phyloP scores from a whole-genome alignment of 768 basidiomycete species.

The Phylloporus arenicola region DNA sequence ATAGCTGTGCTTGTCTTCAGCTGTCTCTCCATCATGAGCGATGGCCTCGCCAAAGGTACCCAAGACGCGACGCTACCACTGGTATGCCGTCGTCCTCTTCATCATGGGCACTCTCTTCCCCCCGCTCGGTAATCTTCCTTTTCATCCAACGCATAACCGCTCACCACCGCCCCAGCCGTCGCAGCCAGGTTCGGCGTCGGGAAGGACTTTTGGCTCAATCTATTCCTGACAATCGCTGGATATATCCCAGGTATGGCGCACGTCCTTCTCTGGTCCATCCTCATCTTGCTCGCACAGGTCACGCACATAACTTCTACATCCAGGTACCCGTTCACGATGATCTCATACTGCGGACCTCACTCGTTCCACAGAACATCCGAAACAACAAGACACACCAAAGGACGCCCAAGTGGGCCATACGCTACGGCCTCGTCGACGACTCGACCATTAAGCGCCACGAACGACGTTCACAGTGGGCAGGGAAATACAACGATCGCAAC shows the following conservation, averaged over 20 bases:
- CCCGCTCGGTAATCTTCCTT: conserved; percentile 63
- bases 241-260: conserved; percentile 70
- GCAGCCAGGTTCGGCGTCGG: conserved; percentile 92
- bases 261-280: not conserved
- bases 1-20: not conserved
- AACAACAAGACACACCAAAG: conserved; percentile 91
- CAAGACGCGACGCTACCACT: conserved; percentile 60
- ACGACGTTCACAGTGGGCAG: conserved; percentile 82
- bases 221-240: conserved; percentile 82
- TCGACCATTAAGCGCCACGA: conserved; percentile 72
- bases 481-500: conserved; percentile 78
- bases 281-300: conserved; percentile 44
- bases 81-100: conserved; percentile 75
- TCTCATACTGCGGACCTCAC: not conserved
- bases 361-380: conserved; percentile 66
- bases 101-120: conserved; percentile 88
- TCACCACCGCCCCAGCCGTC: conserved; percentile 54
- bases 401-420: conserved; percentile 94
- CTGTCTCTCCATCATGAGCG: not conserved
- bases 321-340: conserved; percentile 43
- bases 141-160: not conserved
- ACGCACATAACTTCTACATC: conserved; percentile 91
- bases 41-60: conserved; percentile 55
- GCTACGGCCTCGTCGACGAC: conserved; percentile 84
- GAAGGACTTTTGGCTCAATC: conserved; percentile 85